Evolutionary conservation across 2,329 filamentous ascomycete species (phyloP), one percentile per base, ranked within the genome.

Genomic region (Scolecobasidium constrictum): DNA sequence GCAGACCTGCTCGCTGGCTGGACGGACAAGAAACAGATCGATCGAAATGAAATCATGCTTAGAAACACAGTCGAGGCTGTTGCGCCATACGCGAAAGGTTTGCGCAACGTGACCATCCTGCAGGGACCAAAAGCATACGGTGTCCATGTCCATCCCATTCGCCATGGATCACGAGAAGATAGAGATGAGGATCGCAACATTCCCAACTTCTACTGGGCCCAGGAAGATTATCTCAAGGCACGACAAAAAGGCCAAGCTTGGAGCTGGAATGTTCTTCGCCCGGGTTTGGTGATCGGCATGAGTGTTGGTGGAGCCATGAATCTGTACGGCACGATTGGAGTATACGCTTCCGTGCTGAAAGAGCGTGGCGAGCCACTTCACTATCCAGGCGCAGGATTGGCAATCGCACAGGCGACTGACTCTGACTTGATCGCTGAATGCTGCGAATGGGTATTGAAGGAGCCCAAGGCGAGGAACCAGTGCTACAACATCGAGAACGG

Each of bases 51-150:
- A 9, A 11, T 36, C 9, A 41, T 41, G 38, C 19, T 41, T 11
- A 5, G 28, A 13, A 41, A 41, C 22, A 17, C 12, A 11, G 38
- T 41, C 9, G 38, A 41, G 38, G 38, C 22, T 7, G 38, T 41
- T 5, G 9, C 19, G 19, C 9, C 11, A 12, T 11, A 15, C 9
- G 28, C 11, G 13, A 12, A 35, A 22, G 38, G 22, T 7, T 17
- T 41, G 19, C 12, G 21, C 11, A 31, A 19, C 19, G 19, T 41
- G 13, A 41, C 22, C 9, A 38, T 41, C 11, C 28, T 41, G 12
- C 38, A 41, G 38, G 38, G 38, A 12, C 38, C 38, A 13, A 41
- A 41, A 20, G 38, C 38, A 11, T 41, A 41, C 18, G 38, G 38
- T 31, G 38, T 41, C 9, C 38, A 41, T 18, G 38, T 41, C 7